These are phyloP conservation scores for Phytophthora pluvialis DNA, from an alignment of 352 stramenopile genomes.

Conservation along the genomic window DNA sequence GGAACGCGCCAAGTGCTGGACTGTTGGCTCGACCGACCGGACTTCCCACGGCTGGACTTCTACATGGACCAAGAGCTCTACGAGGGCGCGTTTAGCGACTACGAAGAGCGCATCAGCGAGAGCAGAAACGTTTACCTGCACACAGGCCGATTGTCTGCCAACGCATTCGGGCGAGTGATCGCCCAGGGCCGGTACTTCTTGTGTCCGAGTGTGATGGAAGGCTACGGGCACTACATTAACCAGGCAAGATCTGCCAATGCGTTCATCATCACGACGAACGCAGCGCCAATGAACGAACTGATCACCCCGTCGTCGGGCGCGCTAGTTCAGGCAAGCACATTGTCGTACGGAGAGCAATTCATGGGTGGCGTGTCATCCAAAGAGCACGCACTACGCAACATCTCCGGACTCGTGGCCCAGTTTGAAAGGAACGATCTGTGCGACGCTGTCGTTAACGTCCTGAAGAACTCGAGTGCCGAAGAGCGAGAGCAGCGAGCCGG, in stretches of 20 bases:
- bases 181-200: constrained; percentile 48
- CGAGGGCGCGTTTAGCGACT: constrained; percentile 16
- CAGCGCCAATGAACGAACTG: constrained; percentile 60
- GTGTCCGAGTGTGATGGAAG: constrained; percentile 55
- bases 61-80: constrained; percentile 49
- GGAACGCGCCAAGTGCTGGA: constrained; percentile 49
- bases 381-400: constrained; percentile 39
- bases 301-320: constrained; percentile 47
- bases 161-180: constrained; percentile 43
- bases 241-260: constrained; percentile 51
- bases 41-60: constrained; percentile 48
- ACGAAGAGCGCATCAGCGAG: constrained; percentile 15
- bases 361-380: constrained; percentile 38
- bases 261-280: constrained; percentile 56
- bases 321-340: constrained; percentile 30
- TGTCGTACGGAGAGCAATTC: constrained; percentile 44
- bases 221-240: constrained; percentile 71
- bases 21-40: constrained; percentile 42
- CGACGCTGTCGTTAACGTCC: constrained; percentile 38
- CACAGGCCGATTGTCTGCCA: constrained; percentile 31
- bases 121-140: constrained; percentile 6
- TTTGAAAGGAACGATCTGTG: constrained; percentile 50
- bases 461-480: constrained; percentile 30
- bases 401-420: constrained; percentile 48
- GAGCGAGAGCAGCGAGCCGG: constrained; percentile 16